Evolutionary conservation across 345 rosid genomes (phyloP).

Genomic region (Bretschneidera sinensis): DNA sequence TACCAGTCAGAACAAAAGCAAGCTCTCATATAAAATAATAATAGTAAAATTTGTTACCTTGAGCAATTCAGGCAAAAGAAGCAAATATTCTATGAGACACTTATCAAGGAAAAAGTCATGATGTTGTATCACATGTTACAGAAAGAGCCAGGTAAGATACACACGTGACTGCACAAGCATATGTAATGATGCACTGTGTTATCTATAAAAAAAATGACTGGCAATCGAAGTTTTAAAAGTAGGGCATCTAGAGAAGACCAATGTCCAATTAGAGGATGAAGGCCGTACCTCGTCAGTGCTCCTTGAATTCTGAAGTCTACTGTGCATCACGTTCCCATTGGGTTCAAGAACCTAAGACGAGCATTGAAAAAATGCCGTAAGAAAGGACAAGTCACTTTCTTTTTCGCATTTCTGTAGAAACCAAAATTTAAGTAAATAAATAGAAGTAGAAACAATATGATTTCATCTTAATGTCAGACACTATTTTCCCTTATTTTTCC

Average conservation of each 20-base stretch:
- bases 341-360: constrained; percentile 86
- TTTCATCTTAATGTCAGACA: neutral
- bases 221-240: neutral
- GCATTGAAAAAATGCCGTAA: neutral
- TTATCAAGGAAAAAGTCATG: constrained; percentile 92
- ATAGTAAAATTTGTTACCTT: too few relatives aligned
- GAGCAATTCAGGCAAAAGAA: constrained; percentile 85
- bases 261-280: neutral
- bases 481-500: neutral
- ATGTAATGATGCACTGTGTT: neutral
- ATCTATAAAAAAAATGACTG: neutral
- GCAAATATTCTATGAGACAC: constrained; percentile 91
- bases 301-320: constrained; percentile 65
- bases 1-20: too few relatives aligned
- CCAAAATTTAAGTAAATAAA: neutral
- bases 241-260: neutral
- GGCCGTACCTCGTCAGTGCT: constrained; percentile 80
- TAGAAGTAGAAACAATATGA: too few relatives aligned
- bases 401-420: neutral
- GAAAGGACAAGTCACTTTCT: constrained; percentile 2
- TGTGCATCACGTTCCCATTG: constrained; percentile 89
- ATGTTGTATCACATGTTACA: constrained; percentile 72
- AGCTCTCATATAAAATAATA: too few relatives aligned
- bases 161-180: too few relatives aligned
- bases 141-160: constrained; percentile 13